Evolutionary conservation across 2,329 filamentous ascomycete genomes (phyloP).

Genomic region (Salinomyces thailandicus): DNA sequence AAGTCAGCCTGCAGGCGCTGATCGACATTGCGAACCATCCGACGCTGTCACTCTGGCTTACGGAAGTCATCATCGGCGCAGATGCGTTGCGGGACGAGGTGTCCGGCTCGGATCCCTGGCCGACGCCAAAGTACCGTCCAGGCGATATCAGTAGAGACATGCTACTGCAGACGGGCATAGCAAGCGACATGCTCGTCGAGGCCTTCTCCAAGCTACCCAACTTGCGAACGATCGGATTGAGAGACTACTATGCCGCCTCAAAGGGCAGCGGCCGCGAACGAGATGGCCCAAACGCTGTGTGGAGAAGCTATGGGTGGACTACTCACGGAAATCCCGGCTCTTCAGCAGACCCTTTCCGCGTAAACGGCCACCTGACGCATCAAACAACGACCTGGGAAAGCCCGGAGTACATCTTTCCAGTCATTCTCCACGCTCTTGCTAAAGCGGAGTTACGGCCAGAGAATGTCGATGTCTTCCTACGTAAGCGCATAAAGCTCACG

Average conservation of each 20-base stretch:
- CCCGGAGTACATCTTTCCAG: not conserved
- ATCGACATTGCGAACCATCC: constrained; percentile 32
- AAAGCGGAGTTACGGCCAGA: constrained; percentile 8
- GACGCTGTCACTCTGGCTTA: constrained; percentile 32
- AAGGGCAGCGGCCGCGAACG: not conserved
- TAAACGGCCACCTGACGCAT: too few relatives aligned
- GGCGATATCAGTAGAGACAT: constrained; percentile 9
- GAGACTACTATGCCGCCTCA: not conserved
- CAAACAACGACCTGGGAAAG: not conserved
- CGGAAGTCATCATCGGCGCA: constrained; percentile 41
- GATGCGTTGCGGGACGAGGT: constrained; percentile 15
- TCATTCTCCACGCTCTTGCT: constrained; percentile 14
- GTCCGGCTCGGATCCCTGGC: not conserved
- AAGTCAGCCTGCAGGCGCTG: constrained; percentile 46
- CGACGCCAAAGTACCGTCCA: constrained; percentile 5
- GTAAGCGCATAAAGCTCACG: constrained; percentile 4
- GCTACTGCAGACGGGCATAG: constrained; percentile 35
- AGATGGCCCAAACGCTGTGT: constrained; percentile 21
- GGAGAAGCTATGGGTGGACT: constrained; percentile 46
- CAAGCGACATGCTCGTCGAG: constrained; percentile 44
- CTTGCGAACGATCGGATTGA: constrained; percentile 47
- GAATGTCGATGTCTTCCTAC: constrained; percentile 19
- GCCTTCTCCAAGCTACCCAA: constrained; percentile 47
- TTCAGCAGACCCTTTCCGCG: too few relatives aligned
- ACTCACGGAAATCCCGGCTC: too few relatives aligned